These are phyloP conservation scores for Parascedosporium putredinis DNA, from an alignment of 2,329 filamentous ascomycete genomes.

Conservation along the genomic window DNA sequence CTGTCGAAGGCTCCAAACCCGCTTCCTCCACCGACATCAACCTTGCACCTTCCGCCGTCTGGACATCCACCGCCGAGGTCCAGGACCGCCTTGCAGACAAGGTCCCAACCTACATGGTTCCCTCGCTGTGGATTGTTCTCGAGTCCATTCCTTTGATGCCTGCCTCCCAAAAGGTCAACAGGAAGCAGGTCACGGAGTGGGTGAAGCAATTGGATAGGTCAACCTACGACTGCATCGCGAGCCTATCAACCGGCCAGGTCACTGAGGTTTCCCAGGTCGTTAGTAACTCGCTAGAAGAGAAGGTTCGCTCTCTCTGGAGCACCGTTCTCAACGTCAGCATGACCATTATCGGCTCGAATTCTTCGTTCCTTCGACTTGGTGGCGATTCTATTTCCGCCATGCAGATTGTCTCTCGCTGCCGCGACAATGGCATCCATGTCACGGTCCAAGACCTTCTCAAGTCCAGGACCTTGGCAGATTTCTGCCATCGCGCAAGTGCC, in stretches of 20 bases:
- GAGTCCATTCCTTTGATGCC: conserved; percentile 16
- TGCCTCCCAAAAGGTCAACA: conserved; percentile 21
- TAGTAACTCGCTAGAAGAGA: conserved; percentile 9
- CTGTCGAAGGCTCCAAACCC: not conserved
- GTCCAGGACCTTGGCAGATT: conserved; percentile 18
- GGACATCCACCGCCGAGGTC: conserved; percentile 12
- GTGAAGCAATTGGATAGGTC: conserved; percentile 28
- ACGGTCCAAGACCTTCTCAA: conserved; percentile 23
- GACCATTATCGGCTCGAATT: conserved; percentile 18
- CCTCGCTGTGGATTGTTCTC: conserved; percentile 19
- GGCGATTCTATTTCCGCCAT: conserved; percentile 36
- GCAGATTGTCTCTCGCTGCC: conserved; percentile 27
- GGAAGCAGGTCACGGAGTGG: conserved; percentile 30
- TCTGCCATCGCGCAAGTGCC: conserved; percentile 11
- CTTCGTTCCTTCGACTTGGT: conserved; percentile 28
- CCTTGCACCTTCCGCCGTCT: not conserved
- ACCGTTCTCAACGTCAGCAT: conserved; percentile 26
- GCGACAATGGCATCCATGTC: conserved; percentile 18
- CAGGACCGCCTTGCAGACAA: conserved; percentile 21
- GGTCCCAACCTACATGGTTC: conserved; percentile 26
- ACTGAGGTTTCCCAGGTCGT: not conserved
- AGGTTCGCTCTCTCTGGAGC: conserved; percentile 25
- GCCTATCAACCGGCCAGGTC: conserved; percentile 16
- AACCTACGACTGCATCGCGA: conserved; percentile 27
- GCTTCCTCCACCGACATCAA: not conserved